Base-by-base conservation (phyloP, 352 stramenopile genomes). In the Lagenidium giganteum region DNA sequence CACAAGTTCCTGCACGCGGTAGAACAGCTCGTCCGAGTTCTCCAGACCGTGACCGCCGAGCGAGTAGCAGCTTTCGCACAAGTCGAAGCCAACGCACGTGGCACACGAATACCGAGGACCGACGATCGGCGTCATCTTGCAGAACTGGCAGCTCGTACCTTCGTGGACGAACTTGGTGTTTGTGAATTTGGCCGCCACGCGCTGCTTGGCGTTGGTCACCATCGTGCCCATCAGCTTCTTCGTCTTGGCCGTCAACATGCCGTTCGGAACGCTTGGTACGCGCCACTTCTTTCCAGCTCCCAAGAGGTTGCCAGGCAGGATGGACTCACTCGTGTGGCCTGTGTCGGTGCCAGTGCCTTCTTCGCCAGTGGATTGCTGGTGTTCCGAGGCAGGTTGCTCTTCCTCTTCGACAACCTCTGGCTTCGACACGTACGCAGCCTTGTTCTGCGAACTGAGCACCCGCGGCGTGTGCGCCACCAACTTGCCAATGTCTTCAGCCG, bases 11-110 rank as follows among this genome's bases (percentile, higher is more conserved):
- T 92, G 74, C 32, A 86, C 75, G 21, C 80, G 80, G 44, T 83
- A 83, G 44, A 92, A 92, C 30, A 92, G 57, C 50, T 92, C 80
- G 59, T 92, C 80, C 33, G 76, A 87, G 61, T 92, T 89, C 53
- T 92, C 80, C 34, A 89, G 56, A 1, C 80, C 80, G 52, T 93
- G 80, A 22, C 77, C 76, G 23, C 80, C 80, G n/a, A 90, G 61
- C 28, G 73, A 69, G 59, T 93, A 93, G 33, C 80, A 93, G 37
- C 72, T 84, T 48, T 87, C 75, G 42, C 80, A 93, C 42, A 93
- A 51, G 46, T 90, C 77, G 27, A 87, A 87, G 45, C 74, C 75
- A n/a, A 89, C 80, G 37, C 80, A 93, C 21, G 74, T 90, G 12
- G 60, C 47, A 34, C 80, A 93, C 32, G 75, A 76, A 51, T 79